Percentiles rank a stretch among this genome's conserved stretches.
phyloP scores from a whole-genome alignment of 768 basidiomycete genomes.

The Lactarius trivialis region DNA sequence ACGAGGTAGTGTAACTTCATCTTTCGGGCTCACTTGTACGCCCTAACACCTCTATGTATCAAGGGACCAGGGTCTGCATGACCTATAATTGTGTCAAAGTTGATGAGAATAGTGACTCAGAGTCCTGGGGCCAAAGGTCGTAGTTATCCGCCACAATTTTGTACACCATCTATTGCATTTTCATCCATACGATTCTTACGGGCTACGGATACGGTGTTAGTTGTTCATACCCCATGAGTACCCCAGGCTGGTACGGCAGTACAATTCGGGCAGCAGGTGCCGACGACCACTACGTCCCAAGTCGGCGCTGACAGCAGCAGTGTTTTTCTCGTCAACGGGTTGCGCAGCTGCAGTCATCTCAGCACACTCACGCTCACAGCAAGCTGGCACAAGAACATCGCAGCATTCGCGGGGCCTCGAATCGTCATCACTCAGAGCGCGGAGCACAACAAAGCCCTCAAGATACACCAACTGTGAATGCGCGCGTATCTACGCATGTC shows the following conservation, averaged over 20 bases:
- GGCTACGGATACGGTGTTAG: too few species aligned
- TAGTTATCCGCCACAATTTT: too few species aligned
- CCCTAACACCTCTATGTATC: background rate
- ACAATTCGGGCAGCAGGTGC: too few species aligned
- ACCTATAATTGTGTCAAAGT: background rate
- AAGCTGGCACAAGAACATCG: background rate
- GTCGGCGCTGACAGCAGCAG: background rate
- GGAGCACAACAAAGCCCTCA: background rate
- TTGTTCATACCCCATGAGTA: too few species aligned
- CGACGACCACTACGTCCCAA: too few species aligned
- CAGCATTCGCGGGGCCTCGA: background rate
- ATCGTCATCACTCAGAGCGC: background rate
- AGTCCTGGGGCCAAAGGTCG: background rate
- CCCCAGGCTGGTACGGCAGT: too few species aligned
- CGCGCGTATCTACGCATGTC: constrained; percentile 1
- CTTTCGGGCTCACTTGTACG: background rate
- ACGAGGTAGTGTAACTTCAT: background rate
- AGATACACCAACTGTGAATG: background rate
- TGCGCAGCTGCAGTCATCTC: too few species aligned
- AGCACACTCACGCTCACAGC: background rate
- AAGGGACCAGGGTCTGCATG: background rate
- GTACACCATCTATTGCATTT: too few species aligned
- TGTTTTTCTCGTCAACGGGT: background rate
- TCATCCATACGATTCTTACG: too few species aligned
- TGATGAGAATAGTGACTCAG: background rate